Percentiles rank a stretch among this genome's conserved stretches.
phyloP scores from a whole-genome alignment of 1,139 yeast genomes.

The Hyphopichia khmerensis region DNA sequence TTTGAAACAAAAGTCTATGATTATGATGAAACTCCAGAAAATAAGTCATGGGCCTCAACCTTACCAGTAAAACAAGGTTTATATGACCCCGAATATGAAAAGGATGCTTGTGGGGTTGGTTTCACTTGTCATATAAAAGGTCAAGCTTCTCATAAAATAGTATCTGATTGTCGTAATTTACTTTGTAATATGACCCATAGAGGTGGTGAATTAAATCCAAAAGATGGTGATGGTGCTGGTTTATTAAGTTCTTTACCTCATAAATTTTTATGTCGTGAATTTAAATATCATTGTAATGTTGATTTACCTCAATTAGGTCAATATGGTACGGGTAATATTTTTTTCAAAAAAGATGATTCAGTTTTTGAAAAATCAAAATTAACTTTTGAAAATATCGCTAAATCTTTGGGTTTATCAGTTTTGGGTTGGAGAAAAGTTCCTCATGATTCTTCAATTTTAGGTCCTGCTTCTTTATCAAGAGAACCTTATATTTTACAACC shows the following conservation, averaged over 20 bases:
- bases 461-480: conserved; percentile 92
- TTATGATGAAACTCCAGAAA: conserved; percentile 74
- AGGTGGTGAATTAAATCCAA: conserved; percentile 96
- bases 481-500: conserved; percentile 94
- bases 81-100: conserved; percentile 90
- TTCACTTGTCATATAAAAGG: conserved; percentile 96
- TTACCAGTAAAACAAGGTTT: conserved; percentile 87
- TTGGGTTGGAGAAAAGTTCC: conserved; percentile 98
- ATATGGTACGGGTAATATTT: conserved; percentile 92
- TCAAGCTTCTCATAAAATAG: conserved; percentile 81
- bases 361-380: conserved; percentile 65
- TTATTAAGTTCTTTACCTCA: conserved; percentile 92
- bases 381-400: conserved; percentile 80
- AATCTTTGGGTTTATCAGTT: conserved; percentile 72
- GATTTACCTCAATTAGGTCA: conserved; percentile 76
- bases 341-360: conserved; percentile 78
- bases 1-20: conserved; percentile 48
- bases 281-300: conserved; percentile 60
- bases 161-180: conserved; percentile 82
- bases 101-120: conserved; percentile 99
- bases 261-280: conserved; percentile 80
- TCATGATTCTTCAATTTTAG: conserved; percentile 86
- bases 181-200: conserved; percentile 98
- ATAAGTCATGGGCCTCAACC: conserved; percentile 89
- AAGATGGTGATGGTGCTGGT: conserved; percentile 99